These are phyloP conservation scores for Thraustotheca clavata DNA, from an alignment of 352 stramenopile species.

Conservation along the genomic window DNA sequence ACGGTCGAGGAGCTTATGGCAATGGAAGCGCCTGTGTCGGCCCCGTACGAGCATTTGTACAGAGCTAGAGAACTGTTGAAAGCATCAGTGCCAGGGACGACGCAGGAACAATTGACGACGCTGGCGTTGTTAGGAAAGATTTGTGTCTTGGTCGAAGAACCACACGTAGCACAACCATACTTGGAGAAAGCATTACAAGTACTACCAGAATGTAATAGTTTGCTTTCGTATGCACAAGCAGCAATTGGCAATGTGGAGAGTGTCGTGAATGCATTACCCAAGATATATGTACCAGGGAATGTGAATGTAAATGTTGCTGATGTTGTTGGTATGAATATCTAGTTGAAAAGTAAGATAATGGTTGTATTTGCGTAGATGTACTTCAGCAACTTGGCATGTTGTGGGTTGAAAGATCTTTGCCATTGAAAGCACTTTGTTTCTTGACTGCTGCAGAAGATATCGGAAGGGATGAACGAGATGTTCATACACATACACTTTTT, in stretches of 20 bases:
- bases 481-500: slow-evolving; percentile 48
- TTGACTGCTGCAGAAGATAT: slow-evolving; percentile 33
- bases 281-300: not conserved
- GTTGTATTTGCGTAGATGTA: slow-evolving; percentile 24
- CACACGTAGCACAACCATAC: slow-evolving; percentile 3
- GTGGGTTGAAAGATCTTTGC: slow-evolving; percentile 47
- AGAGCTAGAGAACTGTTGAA: not conserved
- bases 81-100: not conserved
- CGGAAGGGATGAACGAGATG: slow-evolving; percentile 19
- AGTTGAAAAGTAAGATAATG: not conserved
- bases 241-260: not conserved
- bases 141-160: slow-evolving; percentile 2
- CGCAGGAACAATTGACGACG: not conserved
- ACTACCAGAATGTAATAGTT: not conserved
- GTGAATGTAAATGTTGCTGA: slow-evolving; percentile 4
- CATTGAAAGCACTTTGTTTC: slow-evolving; percentile 44
- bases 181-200: not conserved
- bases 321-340: not conserved
- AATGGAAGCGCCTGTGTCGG: not conserved
- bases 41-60: slow-evolving; percentile 12
- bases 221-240: not conserved
- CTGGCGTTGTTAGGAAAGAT: slow-evolving; percentile 8
- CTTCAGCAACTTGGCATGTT: slow-evolving; percentile 60
- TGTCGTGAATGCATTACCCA: not conserved
- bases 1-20: slow-evolving; percentile 4